These are phyloP conservation scores for Colletotrichum kahawae DNA, from an alignment of 2,329 filamentous ascomycete genomes.

Conservation along the genomic window DNA sequence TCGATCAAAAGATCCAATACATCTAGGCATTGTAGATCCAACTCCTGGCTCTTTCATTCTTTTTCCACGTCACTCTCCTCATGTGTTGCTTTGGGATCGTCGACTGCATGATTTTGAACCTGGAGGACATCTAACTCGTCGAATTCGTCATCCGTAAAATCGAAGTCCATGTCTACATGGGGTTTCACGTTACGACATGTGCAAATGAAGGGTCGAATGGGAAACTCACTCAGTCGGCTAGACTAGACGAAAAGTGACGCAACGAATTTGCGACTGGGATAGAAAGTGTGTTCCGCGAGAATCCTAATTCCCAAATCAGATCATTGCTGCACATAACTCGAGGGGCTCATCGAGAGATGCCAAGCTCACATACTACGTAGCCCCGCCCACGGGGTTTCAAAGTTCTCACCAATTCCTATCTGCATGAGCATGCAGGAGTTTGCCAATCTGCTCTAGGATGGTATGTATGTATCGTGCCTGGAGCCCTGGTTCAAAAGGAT, in stretches of 20 bases:
- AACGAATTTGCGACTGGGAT: not conserved
- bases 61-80: not conserved
- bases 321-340: not conserved
- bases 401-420: not conserved
- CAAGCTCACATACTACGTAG: not conserved
- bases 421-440: not conserved
- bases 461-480: not conserved
- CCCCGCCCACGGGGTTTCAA: not conserved
- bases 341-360: not conserved
- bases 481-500: not conserved
- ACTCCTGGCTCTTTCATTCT: not conserved
- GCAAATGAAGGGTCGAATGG: fast-evolving
- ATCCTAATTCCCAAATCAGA: not conserved
- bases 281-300: not conserved
- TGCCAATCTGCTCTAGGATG: not conserved
- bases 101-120: not conserved
- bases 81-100: not conserved
- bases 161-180: not conserved
- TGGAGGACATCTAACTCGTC: not conserved
- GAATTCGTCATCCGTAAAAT: not conserved
- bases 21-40: not conserved
- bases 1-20: not conserved
- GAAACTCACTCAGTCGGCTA: not conserved
- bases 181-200: not conserved
- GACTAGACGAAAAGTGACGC: not conserved